phyloP scores from a whole-genome alignment of 1,284 basidiomycete species.

The Hemileia vastatrix region DNA sequence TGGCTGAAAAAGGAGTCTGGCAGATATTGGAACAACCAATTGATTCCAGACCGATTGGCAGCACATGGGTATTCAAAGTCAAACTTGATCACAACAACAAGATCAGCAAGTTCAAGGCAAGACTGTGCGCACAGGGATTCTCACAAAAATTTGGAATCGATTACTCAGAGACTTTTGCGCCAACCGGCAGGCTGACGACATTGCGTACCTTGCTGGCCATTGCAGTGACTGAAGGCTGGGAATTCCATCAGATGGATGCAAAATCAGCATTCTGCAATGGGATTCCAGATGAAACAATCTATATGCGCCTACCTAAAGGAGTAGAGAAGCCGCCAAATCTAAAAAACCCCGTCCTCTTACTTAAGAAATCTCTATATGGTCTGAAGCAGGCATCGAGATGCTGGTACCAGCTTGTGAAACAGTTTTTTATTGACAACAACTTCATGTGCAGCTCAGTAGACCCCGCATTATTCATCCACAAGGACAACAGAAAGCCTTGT shows the following conservation, averaged over 20 bases:
- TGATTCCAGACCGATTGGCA: background rate
- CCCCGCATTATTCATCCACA: too few species aligned
- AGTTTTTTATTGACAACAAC: too few species aligned
- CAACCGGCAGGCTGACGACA: background rate
- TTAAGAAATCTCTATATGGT: too few species aligned
- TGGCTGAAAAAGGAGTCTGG: background rate
- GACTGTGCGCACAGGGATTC: background rate
- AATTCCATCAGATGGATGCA: background rate
- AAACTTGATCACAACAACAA: slow-evolving; percentile 1
- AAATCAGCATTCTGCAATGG: background rate
- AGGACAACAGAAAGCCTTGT: too few species aligned
- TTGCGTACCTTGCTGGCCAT: background rate
- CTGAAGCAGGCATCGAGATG: too few species aligned
- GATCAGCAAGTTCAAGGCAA: background rate
- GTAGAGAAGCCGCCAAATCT: background rate
- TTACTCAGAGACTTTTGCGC: background rate
- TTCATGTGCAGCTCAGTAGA: too few species aligned
- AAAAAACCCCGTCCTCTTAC: too few species aligned
- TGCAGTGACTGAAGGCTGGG: background rate
- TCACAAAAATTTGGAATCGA: background rate
- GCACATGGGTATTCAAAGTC: slow-evolving; percentile 8
- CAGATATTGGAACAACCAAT: too few species aligned
- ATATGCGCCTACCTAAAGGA: background rate
- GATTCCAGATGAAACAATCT: background rate
- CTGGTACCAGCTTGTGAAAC: too few species aligned